phyloP scores from a whole-genome alignment of 208 protist species.

The Trypanosoma brucei region DNA sequence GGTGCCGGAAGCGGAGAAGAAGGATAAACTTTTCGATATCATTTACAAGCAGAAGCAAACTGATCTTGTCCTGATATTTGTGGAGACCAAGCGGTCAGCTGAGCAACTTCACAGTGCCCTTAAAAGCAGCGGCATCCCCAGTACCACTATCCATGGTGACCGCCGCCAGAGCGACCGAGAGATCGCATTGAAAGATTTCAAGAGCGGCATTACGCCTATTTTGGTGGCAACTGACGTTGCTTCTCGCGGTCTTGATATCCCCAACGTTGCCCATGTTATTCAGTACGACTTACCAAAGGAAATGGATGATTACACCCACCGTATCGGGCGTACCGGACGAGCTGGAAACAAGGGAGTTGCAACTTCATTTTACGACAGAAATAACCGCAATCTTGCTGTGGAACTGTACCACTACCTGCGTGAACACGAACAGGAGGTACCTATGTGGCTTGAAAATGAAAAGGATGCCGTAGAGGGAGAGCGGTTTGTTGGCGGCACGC shows the following conservation, averaged over 20 bases:
- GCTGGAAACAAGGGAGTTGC: slow-evolving; percentile 95
- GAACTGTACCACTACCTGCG: slow-evolving; percentile 79
- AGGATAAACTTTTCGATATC: slow-evolving; percentile 68
- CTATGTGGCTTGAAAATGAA: slow-evolving; percentile 76
- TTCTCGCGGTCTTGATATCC: slow-evolving; percentile 97
- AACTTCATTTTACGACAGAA: slow-evolving; percentile 90
- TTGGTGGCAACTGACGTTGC: slow-evolving; percentile 98
- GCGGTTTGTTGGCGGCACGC: slow-evolving; percentile 42
- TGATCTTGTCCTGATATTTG: slow-evolving; percentile 94
- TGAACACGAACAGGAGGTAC: slow-evolving; percentile 85
- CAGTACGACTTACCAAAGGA: slow-evolving; percentile 96
- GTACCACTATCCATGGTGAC: slow-evolving; percentile 93
- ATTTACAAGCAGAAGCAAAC: slow-evolving; percentile 72
- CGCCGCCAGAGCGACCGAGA: slow-evolving; percentile 86
- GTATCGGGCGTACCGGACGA: slow-evolving; percentile 99
- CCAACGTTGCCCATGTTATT: slow-evolving; percentile 95
- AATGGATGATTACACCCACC: slow-evolving; percentile 99
- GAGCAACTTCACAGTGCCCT: slow-evolving; percentile 80
- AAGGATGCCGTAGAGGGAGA: slow-evolving; percentile 77
- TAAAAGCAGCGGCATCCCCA: slow-evolving; percentile 85
- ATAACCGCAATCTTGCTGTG: slow-evolving; percentile 48
- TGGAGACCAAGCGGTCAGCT: slow-evolving; percentile 97
- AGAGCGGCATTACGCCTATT: slow-evolving; percentile 78
- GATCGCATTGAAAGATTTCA: slow-evolving; percentile 86
- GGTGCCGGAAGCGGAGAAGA: slow-evolving; percentile 61